Evolutionary conservation across 345 rosid genomes (phyloP).

Genomic region (Eucalyptus viminalis): DNA sequence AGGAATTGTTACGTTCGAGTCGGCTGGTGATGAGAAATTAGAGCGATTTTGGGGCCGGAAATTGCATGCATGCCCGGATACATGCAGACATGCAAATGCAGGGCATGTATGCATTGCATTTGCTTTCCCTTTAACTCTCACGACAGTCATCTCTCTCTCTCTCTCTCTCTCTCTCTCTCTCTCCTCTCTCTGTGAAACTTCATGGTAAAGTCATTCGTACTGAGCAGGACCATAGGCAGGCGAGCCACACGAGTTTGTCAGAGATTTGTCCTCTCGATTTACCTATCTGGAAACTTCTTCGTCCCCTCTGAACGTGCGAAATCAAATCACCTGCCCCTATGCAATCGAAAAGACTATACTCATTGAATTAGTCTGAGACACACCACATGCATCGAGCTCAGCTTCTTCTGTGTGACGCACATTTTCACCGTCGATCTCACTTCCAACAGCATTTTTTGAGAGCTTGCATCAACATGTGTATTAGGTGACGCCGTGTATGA

Average conservation of each 20-base stretch:
- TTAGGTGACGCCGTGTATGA: not conserved
- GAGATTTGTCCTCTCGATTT: not conserved
- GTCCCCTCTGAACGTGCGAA: not conserved
- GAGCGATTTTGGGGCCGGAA: not conserved
- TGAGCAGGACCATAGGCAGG: not conserved
- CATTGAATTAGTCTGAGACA: not conserved
- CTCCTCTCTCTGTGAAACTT: not conserved
- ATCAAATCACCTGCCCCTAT: not conserved
- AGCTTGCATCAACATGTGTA: not conserved
- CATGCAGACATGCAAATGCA: not conserved
- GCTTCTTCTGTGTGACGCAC: not conserved
- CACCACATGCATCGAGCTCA: not conserved
- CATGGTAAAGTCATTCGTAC: not conserved
- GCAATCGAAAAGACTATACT: not conserved
- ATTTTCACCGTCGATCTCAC: not conserved
- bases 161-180: not conserved
- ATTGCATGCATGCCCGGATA: not conserved
- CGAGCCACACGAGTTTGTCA: not conserved
- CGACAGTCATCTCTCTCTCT: not conserved
- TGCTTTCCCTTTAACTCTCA: not conserved
- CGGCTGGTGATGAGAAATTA: not conserved
- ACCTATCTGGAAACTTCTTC: not conserved
- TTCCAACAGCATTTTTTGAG: not conserved
- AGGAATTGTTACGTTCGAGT: not conserved
- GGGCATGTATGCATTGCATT: not conserved